Evolutionary conservation across 2,329 filamentous ascomycete species (phyloP).

Genomic region (Zelopaecilomyces penicillatus): DNA sequence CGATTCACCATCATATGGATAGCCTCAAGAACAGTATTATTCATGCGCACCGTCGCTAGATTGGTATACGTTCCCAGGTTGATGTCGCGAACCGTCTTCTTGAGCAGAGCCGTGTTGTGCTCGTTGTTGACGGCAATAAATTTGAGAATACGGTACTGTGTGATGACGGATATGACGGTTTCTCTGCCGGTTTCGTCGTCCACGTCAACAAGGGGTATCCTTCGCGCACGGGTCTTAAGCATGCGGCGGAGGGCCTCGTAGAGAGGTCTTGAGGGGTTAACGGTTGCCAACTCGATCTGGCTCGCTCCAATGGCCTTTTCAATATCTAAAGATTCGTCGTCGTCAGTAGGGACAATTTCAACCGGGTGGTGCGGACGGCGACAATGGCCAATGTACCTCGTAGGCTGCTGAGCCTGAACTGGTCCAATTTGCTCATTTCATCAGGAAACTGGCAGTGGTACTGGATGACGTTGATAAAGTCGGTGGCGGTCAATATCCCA

Average conservation of each 20-base stretch:
- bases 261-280: slow-evolving; percentile 79
- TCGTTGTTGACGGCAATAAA: slow-evolving; percentile 93
- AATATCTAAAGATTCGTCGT: slow-evolving; percentile 55
- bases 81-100: slow-evolving; percentile 79
- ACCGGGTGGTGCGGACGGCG: background rate
- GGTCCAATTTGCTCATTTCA: slow-evolving; percentile 79
- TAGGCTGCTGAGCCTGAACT: slow-evolving; percentile 86
- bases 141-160: slow-evolving; percentile 96
- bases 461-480: slow-evolving; percentile 98
- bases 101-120: slow-evolving; percentile 77
- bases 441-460: slow-evolving; percentile 98
- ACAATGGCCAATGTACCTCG: slow-evolving; percentile 52
- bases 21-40: slow-evolving; percentile 84
- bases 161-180: slow-evolving; percentile 93
- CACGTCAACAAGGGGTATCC: slow-evolving; percentile 87
- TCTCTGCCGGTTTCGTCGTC: slow-evolving; percentile 90
- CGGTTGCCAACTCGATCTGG: slow-evolving; percentile 91
- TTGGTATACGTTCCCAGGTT: slow-evolving; percentile 76
- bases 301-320: slow-evolving; percentile 87
- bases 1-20: slow-evolving; percentile 87
- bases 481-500: slow-evolving; percentile 86
- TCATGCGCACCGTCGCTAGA: slow-evolving; percentile 78
- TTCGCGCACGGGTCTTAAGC: slow-evolving; percentile 84
- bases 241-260: slow-evolving; percentile 94
- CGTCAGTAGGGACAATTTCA: too few species aligned